Base-by-base conservation (phyloP, 2,329 filamentous ascomycete genomes). In the Hypoxylon sp. region DNA sequence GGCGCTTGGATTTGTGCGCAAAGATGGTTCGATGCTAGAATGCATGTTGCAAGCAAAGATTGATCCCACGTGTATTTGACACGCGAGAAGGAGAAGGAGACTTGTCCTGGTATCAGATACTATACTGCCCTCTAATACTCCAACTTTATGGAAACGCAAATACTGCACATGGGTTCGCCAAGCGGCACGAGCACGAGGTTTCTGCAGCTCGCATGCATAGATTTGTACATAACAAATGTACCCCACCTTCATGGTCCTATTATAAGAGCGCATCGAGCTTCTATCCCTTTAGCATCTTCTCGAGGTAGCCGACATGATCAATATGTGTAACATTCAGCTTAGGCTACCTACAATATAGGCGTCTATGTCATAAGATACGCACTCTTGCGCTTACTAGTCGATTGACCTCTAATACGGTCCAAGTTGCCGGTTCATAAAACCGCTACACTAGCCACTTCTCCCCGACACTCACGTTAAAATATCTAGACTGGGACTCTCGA, bases 201-300 rank as follows among this genome's bases (percentile, higher is more conserved):
- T 53, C 54, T 65, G 57, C 58, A 64, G 67, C 61, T 64, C 61
- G 67, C 64, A 69, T 69, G 61, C 63, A 62, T 67, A 44, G n/a
- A n/a, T n/a, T n/a, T 6, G 24, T 26, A 26, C 36, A 45, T 55
- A 24, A n/a, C 42, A 60, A 44, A 48, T 12, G 16, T 51, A 60
- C 57, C 58, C 58, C 50, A 53, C 58, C 38, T 45, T 18, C 30
- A 24, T 44, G 56, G 14, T 38, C 36, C 44, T 44, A 36, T 26
- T 42, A 20, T 14, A 51, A 32, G 32, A 44, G 40, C 44, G 46
- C 48, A 52, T 51, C 12, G 24, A 59, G 44, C 36, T 40, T 50
- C 54, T 53, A n/a, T 60, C 33, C 54, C 54, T 66, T 61, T 65
- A 33, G 32, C 46, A 64, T 59, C 22, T 51, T 54, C 38, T 61